These are phyloP conservation scores for Pseudogymnoascus sp. DNA, from an alignment of 2,329 filamentous ascomycete species.

Conservation along the genomic window DNA sequence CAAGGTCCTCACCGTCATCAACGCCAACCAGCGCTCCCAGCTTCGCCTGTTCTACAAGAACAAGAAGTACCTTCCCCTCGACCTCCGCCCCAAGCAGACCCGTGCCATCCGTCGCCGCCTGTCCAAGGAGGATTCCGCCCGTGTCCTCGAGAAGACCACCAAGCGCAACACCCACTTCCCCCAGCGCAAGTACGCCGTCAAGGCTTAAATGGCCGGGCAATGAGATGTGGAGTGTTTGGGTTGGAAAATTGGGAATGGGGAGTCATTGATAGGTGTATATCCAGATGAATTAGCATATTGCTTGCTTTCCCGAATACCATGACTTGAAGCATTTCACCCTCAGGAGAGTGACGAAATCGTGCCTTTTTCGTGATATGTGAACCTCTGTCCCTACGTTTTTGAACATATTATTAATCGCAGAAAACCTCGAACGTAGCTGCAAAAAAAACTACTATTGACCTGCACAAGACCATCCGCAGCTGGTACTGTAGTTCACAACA, in stretches of 20 bases:
- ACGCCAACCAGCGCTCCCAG: slow-evolving; percentile 97
- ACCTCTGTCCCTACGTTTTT: background rate
- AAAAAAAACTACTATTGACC: background rate
- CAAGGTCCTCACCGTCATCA: slow-evolving; percentile 98
- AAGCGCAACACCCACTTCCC: slow-evolving; percentile 96
- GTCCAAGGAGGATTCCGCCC: slow-evolving; percentile 80
- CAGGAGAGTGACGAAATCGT: background rate
- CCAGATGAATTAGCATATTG: slow-evolving; percentile 11
- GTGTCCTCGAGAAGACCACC: slow-evolving; percentile 87
- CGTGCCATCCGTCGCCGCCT: slow-evolving; percentile 94
- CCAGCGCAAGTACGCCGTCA: slow-evolving; percentile 97
- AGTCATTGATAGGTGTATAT: slow-evolving; percentile 7
- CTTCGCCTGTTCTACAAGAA: slow-evolving; percentile 99
- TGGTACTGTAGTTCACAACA: background rate
- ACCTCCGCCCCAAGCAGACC: slow-evolving; percentile 97
- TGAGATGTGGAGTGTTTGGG: background rate
- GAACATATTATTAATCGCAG: background rate
- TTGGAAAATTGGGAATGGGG: slow-evolving; percentile 9
- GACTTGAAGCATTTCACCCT: background rate
- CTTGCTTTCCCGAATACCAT: slow-evolving; percentile 10
- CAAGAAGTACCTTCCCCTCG: slow-evolving; percentile 99
- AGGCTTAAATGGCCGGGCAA: slow-evolving; percentile 49
- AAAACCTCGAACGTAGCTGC: background rate
- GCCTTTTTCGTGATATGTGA: background rate
- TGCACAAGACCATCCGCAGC: background rate